phyloP scores from a whole-genome alignment of 2,329 filamentous ascomycete genomes.

The Didymosphaeria variabile region DNA sequence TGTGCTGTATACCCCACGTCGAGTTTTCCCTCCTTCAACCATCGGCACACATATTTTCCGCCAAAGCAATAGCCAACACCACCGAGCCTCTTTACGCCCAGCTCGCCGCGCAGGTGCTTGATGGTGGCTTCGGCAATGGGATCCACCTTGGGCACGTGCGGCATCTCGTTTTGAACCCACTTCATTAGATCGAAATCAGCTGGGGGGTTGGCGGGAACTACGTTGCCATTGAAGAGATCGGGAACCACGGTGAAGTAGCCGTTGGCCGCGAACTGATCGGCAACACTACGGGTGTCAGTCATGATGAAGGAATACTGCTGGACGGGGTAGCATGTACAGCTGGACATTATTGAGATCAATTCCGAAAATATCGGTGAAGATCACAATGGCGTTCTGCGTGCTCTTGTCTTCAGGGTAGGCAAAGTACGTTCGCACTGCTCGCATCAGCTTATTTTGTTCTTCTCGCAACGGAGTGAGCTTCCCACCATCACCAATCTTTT shows the following conservation, averaged over 20 bases:
- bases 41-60: slow-evolving; percentile 68
- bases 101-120: slow-evolving; percentile 65
- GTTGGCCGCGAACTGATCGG: slow-evolving; percentile 77
- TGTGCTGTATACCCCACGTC: slow-evolving; percentile 79
- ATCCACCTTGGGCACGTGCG: slow-evolving; percentile 56
- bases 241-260: slow-evolving; percentile 75
- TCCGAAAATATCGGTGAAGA: slow-evolving; percentile 66
- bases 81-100: slow-evolving; percentile 65
- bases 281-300: slow-evolving; percentile 57
- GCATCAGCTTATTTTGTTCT: slow-evolving; percentile 7
- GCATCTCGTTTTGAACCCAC: slow-evolving; percentile 59
- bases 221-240: slow-evolving; percentile 75
- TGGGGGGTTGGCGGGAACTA: slow-evolving; percentile 63
- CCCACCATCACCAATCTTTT: slow-evolving; percentile 55
- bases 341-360: slow-evolving; percentile 62
- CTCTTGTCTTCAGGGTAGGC: slow-evolving; percentile 61
- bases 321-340: slow-evolving; percentile 44
- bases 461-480: background rate
- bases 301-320: background rate
- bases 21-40: slow-evolving; percentile 66
- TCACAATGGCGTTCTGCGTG: slow-evolving; percentile 64
- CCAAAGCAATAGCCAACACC: slow-evolving; percentile 80
- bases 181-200: slow-evolving; percentile 59
- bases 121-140: slow-evolving; percentile 64
- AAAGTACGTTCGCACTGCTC: slow-evolving; percentile 64